These are phyloP conservation scores for Barnettozyma botsteinii DNA, from an alignment of 805 yeast genomes.

Conservation along the genomic window DNA sequence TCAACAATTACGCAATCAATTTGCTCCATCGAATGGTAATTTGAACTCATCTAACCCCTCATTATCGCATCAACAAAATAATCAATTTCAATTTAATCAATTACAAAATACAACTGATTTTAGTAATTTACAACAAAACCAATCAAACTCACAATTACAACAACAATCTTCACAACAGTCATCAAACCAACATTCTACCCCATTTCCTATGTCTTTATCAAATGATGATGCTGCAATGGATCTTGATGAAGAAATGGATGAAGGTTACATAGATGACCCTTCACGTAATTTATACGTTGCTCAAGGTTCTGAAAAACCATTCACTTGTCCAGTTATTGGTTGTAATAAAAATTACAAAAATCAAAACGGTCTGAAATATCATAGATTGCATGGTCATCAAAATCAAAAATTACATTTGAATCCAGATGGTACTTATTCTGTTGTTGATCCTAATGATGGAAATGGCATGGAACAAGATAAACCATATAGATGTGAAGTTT, in stretches of 20 bases:
- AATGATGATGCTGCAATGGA: slow-evolving; percentile 27
- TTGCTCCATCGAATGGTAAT: slow-evolving; percentile 1
- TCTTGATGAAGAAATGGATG: slow-evolving; percentile 51
- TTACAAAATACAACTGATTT: slow-evolving; percentile 4
- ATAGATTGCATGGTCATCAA: slow-evolving; percentile 93
- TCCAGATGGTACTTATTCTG: slow-evolving; percentile 88
- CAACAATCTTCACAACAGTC: slow-evolving; percentile 14
- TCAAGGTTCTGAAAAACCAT: slow-evolving; percentile 93
- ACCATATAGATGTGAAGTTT: slow-evolving; percentile 96
- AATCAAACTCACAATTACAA: slow-evolving; percentile 13
- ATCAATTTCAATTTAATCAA: slow-evolving; percentile 7
- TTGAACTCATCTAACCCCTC: background rate
- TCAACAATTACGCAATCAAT: slow-evolving; percentile 16
- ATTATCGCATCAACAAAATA: slow-evolving; percentile 1
- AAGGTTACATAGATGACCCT: slow-evolving; percentile 91
- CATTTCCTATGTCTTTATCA: slow-evolving; percentile 31
- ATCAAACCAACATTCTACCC: slow-evolving; percentile 19
- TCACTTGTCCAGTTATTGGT: slow-evolving; percentile 95
- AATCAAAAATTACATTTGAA: slow-evolving; percentile 87
- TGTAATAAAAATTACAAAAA: slow-evolving; percentile 97
- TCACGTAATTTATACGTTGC: slow-evolving; percentile 90
- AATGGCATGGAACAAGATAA: slow-evolving; percentile 95
- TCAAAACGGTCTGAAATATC: slow-evolving; percentile 95
- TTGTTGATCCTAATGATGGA: slow-evolving; percentile 93
- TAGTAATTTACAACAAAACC: slow-evolving; percentile 9